These are phyloP conservation scores for Curvularia verruculosa DNA, from an alignment of 2,329 filamentous ascomycete genomes.

Conservation along the genomic window DNA sequence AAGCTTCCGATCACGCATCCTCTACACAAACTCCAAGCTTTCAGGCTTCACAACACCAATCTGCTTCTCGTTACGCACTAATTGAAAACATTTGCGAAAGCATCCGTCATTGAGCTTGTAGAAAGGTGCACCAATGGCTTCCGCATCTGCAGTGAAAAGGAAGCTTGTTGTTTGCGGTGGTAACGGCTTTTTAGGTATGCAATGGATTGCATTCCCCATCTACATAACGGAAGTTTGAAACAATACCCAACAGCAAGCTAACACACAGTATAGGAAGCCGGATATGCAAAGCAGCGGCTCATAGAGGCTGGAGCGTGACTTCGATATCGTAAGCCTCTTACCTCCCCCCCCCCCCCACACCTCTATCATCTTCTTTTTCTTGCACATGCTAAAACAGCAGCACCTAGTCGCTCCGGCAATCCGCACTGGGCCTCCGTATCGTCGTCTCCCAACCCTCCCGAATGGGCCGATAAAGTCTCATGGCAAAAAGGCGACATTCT, in stretches of 20 bases:
- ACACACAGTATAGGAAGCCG: conserved; percentile 60
- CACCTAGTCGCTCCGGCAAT: conserved; percentile 83
- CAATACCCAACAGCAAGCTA: neutral
- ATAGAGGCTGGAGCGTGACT: conserved; percentile 87
- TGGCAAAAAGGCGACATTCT: conserved; percentile 93
- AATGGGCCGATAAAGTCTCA: conserved; percentile 81
- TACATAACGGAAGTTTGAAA: neutral
- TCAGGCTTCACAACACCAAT: neutral
- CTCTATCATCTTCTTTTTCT: neutral
- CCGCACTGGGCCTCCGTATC: conserved; percentile 83
- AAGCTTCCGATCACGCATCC: conserved; percentile 12
- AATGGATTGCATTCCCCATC: neutral
- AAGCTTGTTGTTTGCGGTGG: conserved; percentile 90
- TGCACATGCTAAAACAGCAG: neutral
- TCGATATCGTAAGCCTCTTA: conserved; percentile 76
- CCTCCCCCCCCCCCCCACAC: conserved; percentile 12
- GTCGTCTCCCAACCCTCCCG: conserved; percentile 70
- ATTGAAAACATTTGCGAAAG: neutral
- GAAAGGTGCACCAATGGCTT: conserved; percentile 52
- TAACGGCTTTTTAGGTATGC: conserved; percentile 81
- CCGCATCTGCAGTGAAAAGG: conserved; percentile 66
- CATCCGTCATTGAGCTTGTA: neutral
- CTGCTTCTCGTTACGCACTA: neutral
- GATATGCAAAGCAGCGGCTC: conserved; percentile 88
- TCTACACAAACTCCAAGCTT: neutral